These are phyloP conservation scores for Iris macrosiphon DNA, from an alignment of 106 monocot species.

Conservation along the genomic window DNA sequence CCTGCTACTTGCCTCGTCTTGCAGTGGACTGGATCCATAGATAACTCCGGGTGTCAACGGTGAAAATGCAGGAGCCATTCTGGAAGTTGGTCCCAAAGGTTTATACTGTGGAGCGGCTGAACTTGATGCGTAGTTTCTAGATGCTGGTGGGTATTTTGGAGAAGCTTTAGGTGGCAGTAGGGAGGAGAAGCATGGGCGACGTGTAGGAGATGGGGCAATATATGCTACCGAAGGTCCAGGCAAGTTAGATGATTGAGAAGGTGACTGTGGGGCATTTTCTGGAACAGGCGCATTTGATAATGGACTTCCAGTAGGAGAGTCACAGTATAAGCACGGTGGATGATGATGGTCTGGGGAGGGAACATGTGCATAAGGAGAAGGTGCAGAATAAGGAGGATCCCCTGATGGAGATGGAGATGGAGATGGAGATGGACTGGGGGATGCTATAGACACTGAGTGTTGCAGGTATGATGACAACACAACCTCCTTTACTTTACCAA, in stretches of 20 bases:
- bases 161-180: constrained; percentile 11
- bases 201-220: constrained; percentile 6
- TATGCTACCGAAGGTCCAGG: constrained; percentile 8
- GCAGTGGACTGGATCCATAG: constrained; percentile 5
- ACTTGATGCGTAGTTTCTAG: constrained; percentile 17
- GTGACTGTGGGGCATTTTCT: constrained; percentile 7
- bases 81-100: constrained; percentile 6
- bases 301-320: constrained; percentile 22
- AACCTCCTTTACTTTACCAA: constrained; percentile 62
- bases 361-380: constrained; percentile 5
- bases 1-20: constrained; percentile 11
- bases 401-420: constrained; percentile 10
- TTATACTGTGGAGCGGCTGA: constrained; percentile 4
- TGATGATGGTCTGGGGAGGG: constrained; percentile 1
- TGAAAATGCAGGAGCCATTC: constrained; percentile 8
- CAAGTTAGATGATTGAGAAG: constrained; percentile 12
- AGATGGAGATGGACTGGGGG: constrained; percentile 37
- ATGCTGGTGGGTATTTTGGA: constrained; percentile 2
- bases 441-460: constrained; percentile 35
- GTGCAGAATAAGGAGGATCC: constrained; percentile 2
- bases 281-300: constrained; percentile 12
- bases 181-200: constrained; percentile 12
- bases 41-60: constrained; percentile 6
- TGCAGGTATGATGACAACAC: constrained; percentile 59
- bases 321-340: constrained; percentile 25